These are phyloP conservation scores for Marasmius fiardii DNA, from an alignment of 1,284 basidiomycete species.

Conservation along the genomic window DNA sequence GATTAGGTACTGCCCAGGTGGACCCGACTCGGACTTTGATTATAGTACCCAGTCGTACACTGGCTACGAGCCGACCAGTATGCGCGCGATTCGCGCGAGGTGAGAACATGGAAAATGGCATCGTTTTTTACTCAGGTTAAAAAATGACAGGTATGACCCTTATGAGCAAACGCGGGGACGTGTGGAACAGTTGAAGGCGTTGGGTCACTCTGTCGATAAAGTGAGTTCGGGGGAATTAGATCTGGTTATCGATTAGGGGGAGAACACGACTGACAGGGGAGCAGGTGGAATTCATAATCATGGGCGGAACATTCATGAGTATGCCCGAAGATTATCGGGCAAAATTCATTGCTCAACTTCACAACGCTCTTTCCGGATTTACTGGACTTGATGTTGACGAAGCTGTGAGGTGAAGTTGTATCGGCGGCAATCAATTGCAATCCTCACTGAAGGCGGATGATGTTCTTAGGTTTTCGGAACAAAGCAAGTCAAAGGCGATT, in stretches of 20 bases:
- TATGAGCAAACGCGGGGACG: constrained; percentile 97
- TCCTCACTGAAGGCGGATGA: constrained; percentile 9
- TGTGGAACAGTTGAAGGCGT: constrained; percentile 91
- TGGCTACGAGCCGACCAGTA: constrained; percentile 96
- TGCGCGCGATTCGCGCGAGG: constrained; percentile 96
- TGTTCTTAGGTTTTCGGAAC: constrained; percentile 78
- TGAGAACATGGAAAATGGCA: not conserved
- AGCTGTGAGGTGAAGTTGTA: constrained; percentile 81
- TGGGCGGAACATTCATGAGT: constrained; percentile 99
- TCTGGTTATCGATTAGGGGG: not conserved
- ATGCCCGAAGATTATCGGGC: constrained; percentile 96
- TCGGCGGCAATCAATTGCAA: not conserved
- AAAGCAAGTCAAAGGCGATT: constrained; percentile 97
- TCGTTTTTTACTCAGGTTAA: not conserved
- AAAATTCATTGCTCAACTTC: constrained; percentile 93
- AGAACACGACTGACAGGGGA: not conserved
- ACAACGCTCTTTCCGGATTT: constrained; percentile 95
- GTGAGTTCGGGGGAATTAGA: constrained; percentile 32
- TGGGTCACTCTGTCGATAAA: constrained; percentile 98
- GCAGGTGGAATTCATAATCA: constrained; percentile 96
- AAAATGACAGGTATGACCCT: constrained; percentile 80
- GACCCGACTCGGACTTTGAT: constrained; percentile 99
- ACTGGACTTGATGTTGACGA: constrained; percentile 95
- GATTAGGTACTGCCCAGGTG: constrained; percentile 97
- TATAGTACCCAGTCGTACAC: constrained; percentile 99